Evolutionary conservation across 2,329 filamentous ascomycete genomes (phyloP), one percentile per base, ranked within the genome.

Genomic region (Talaromyces sp.): DNA sequence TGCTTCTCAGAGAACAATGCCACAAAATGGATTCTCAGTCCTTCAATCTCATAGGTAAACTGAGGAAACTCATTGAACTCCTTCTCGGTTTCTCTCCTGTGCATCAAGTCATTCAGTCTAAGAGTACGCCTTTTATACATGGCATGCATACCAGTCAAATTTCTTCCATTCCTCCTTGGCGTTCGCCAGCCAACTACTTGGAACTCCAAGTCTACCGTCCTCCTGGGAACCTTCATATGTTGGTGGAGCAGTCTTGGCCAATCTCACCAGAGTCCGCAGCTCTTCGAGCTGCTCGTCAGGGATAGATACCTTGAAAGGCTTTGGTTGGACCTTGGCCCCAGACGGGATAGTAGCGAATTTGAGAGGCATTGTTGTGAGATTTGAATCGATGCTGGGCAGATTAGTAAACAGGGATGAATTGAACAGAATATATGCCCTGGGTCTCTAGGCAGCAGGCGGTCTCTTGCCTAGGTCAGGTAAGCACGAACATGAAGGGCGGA

Each of bases 1-100:
- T 67, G 41, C 17, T 76, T 78, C 39, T 73, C 62, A 0, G 82
- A 84, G 67, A 84, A 85, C 0, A 85, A 70, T 0, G 76, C 82
- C 1, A 75, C 66, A 63, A 85, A 85, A 63, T 84, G 81, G 40
- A 84, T 70, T 3, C 73, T 65, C 57, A 78, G 72, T 10, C 58
- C 31, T n/a, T 61, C 60, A 21, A 58, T 48, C n/a, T 63, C 58
- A 40, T 72, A 68, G 1, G 69, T 79, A 69, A 76, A 83, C 60
- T 83, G 79, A 1, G 80, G 80, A 45, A 79, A 78, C 11, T 69
- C 73, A 63, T 83, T 83, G 63, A 81, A 76, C 15, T 74, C 70
- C 40, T 72, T 64, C 62, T 76, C 70, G 3, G 69, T 67, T 55
- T 71, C 64, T 66, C 67, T 63, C 62, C 69, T 69, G 39, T 66